Evolutionary conservation across 495 filamentous ascomycete genomes (phyloP).

Genomic region (Pseudevernia furfuracea): DNA sequence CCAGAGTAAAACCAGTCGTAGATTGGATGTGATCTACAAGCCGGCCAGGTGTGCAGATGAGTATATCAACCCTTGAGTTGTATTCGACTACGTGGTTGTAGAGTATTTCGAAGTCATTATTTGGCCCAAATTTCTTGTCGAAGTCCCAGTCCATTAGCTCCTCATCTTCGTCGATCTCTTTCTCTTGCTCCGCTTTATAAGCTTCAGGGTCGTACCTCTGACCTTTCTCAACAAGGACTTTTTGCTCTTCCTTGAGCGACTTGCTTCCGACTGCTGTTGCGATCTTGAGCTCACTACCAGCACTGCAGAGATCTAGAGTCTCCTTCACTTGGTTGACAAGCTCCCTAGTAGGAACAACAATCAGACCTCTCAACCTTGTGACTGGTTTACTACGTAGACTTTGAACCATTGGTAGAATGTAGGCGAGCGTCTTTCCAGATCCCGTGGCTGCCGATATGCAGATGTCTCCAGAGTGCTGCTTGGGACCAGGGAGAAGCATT

Average conservation of each 20-base stretch:
- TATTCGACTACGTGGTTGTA: conserved; percentile 56
- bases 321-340: conserved; percentile 75
- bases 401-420: conserved; percentile 76
- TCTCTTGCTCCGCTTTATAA: conserved; percentile 39
- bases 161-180: conserved; percentile 37
- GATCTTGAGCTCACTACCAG: conserved; percentile 59
- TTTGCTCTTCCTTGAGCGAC: conserved; percentile 67
- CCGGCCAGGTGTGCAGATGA: conserved; percentile 87
- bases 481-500: conserved; percentile 55
- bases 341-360: conserved; percentile 86
- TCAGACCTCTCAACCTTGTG: conserved; percentile 61
- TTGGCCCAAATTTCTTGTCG: conserved; percentile 36
- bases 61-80: conserved; percentile 69
- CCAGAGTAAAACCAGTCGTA: conserved; percentile 70
- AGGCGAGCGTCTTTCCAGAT: conserved; percentile 89
- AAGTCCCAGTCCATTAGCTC: conserved; percentile 42
- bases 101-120: conserved; percentile 36
- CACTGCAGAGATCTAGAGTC: conserved; percentile 59
- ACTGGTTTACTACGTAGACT: conserved; percentile 52
- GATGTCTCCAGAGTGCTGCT: conserved; percentile 60
- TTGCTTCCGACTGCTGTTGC: conserved; percentile 76
- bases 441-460: conserved; percentile 86
- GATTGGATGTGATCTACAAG: conserved; percentile 83
- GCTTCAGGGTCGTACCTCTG: conserved; percentile 52
- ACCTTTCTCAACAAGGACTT: conserved; percentile 52